Base-by-base conservation (phyloP, 306 rosid genomes). In the Cicer yamashitae region DNA sequence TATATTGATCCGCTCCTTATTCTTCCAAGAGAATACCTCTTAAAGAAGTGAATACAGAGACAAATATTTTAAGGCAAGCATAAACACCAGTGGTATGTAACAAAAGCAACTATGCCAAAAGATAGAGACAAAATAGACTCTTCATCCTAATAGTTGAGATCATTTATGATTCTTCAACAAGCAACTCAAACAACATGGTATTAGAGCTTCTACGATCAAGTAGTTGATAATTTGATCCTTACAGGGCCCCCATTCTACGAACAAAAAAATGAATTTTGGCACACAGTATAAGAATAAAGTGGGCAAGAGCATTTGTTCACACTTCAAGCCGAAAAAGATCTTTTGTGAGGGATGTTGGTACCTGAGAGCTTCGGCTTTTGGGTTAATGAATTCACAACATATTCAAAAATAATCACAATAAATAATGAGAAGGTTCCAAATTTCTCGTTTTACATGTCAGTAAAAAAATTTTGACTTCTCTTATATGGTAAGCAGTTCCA, bases 101-200 rank as follows among this genome's bases (percentile, higher is more conserved):
- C 41, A 53, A 69, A 76, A 76, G 66, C 44, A 77, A 77, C 45
- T 18, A 41, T 13, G 44, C 48, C 54, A 72, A 70, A 70, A 34
- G 52, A 57, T 57, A 43, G 10, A 68, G 38, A 30, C 60, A 43
- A 18, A 43, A 77, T 10, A 57, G 17, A 58, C 44, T 54, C 60
- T 59, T 47, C 65, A 47, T 45, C 50, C 25, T 17, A 17, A 38
- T 52, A 52, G 37, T 30, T 53, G 17, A 38, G 34, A 10, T 18
- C 34, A 52, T 70, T 70, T 70, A 53, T 70, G 51, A 54, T 38
- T 39, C 20, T 53, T 39, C 52, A 40, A 40, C 17, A 3, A 54
- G 54, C 39, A 40, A 7, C 46, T 59, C 38, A 59, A 59, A 6
- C 46, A 39, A 51, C 62, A 70, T 38, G 58, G 10, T 65, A 41